Evolutionary conservation across 2,329 filamentous ascomycete genomes (phyloP), one percentile per base, ranked within the genome.

Genomic region (Pseudopyrenochaeta lycopersici): DNA sequence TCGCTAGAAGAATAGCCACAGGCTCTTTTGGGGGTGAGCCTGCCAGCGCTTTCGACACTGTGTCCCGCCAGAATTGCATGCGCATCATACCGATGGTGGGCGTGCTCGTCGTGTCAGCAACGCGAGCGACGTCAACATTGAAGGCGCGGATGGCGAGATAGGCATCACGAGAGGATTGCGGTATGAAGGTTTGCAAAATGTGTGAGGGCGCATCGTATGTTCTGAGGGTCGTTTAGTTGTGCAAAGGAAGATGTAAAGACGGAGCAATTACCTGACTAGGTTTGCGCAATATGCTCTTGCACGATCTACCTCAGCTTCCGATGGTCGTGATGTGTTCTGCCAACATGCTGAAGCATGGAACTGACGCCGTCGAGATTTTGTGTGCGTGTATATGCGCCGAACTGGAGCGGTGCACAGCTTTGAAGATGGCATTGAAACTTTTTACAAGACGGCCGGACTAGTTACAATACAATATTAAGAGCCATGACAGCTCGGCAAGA

Each of bases 21-120:
- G 95, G 95, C 73, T 99, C 93, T 68, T 92, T 91, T 1, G 93
- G 92, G 1, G 95, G 93, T 0, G 82, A 81, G 29, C 90, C 90
- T 1, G 89, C 83, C 55, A 97, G 89, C 1, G 91, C 90, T 56
- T 89, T 88, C 48, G 89, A 85, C 46, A 99, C 81, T 4, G 91
- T 87, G 66, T 98, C 93, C 44, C 91, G 87, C 91, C 95, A 98
- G 81, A 98, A 98, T 75, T 97, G 91, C 77, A 97, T 89, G 60
- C 95, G 92, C 83, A 98, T 87, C 46, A 88, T 83, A 44, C 92
- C 94, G 56, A 98, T 90, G 3, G 89, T 89, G n/a, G 90, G 87
- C 56, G 90, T 95, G 41, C 91, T 95, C 17, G 95, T 93, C 11
- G 90, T 87, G 77, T 98, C 94, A 52, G 95, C 92, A 58, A 98